A percentile compares a stretch with the other conserved stretches of the same genome.
Conservation (phyloP, 2,329 filamentous ascomycete species). For the Trichoderma sp. region DNA sequence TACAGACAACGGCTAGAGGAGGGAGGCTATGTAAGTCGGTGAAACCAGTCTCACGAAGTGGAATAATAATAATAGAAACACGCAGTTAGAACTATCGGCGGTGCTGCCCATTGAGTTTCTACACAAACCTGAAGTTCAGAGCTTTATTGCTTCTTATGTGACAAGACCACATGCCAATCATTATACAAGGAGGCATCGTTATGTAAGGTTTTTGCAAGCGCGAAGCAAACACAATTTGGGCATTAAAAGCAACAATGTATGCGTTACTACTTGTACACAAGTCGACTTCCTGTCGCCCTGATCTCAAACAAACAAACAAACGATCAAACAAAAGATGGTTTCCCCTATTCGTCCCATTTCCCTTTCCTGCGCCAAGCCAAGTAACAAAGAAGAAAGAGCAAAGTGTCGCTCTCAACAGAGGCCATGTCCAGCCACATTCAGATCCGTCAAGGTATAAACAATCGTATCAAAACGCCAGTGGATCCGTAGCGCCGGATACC, state of each 20-base stretch:
- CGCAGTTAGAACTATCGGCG: no score
- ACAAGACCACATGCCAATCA: not conserved
- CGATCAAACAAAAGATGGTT: not conserved
- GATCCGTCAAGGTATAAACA: constrained; percentile 27
- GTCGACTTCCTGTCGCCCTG: not conserved
- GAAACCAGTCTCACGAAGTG: no score
- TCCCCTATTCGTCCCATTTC: not conserved
- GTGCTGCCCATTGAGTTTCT: no score
- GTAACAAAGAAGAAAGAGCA: constrained; percentile 20
- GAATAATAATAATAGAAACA: no score
- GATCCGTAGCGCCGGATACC: constrained; percentile 20
- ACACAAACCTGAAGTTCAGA: no score
- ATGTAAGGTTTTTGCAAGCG: not conserved
- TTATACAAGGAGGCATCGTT: not conserved
- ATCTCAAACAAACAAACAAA: not conserved
- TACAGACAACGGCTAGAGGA: no score
- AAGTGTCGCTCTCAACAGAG: constrained; percentile 20
- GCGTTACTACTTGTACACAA: constrained; percentile 11
- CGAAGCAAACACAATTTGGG: not conserved
- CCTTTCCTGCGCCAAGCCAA: constrained; percentile 22
- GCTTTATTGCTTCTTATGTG: not conserved
- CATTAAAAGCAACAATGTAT: not conserved
- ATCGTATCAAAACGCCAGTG: constrained; percentile 32
- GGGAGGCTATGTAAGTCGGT: no score
- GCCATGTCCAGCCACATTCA: constrained; percentile 25